A percentile compares a stretch with the other conserved stretches of the same genome.
Conservation (phyloP, 2,329 filamentous ascomycete genomes). For the Sphaerulina vaccinii region DNA sequence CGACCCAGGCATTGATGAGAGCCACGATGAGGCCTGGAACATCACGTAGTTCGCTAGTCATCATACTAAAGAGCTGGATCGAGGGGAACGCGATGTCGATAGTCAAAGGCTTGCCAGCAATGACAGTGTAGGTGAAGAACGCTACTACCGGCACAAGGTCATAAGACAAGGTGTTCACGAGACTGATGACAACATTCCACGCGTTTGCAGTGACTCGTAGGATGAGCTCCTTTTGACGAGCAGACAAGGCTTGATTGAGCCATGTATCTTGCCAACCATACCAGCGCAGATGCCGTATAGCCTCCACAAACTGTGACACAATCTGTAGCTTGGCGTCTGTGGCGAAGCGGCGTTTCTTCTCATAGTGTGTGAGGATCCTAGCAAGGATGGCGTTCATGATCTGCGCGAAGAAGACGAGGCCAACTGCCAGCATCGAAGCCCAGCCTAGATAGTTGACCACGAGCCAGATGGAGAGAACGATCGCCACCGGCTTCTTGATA, state of each 20-base stretch:
- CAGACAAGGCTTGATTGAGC: conserved; percentile 67
- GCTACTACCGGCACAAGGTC: conserved; percentile 76
- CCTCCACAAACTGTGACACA: conserved; percentile 82
- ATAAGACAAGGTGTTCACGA: conserved; percentile 69
- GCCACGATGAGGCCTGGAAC: conserved; percentile 73
- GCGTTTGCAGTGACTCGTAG: conserved; percentile 63
- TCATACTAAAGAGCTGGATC: conserved; percentile 72
- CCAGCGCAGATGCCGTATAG: conserved; percentile 76
- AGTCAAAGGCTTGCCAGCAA: conserved; percentile 65
- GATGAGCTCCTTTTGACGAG: conserved; percentile 66
- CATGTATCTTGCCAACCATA: conserved; percentile 80
- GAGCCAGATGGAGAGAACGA: conserved; percentile 70
- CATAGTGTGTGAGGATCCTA: conserved; percentile 63
- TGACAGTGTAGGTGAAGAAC: conserved; percentile 75
- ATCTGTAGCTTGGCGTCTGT: conserved; percentile 78
- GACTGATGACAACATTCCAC: conserved; percentile 62
- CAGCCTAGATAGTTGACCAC: conserved; percentile 79
- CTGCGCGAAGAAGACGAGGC: conserved; percentile 62
- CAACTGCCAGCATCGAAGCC: conserved; percentile 69
- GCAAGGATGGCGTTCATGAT: conserved; percentile 67
- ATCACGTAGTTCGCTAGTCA: conserved; percentile 71
- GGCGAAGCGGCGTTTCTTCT: conserved; percentile 67
- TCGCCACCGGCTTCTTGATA: conserved; percentile 71
- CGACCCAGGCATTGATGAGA: conserved; percentile 77
- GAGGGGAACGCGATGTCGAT: conserved; percentile 87